phyloP scores from a whole-genome alignment of 768 basidiomycete genomes.

The Daedaleopsis sinensis region DNA sequence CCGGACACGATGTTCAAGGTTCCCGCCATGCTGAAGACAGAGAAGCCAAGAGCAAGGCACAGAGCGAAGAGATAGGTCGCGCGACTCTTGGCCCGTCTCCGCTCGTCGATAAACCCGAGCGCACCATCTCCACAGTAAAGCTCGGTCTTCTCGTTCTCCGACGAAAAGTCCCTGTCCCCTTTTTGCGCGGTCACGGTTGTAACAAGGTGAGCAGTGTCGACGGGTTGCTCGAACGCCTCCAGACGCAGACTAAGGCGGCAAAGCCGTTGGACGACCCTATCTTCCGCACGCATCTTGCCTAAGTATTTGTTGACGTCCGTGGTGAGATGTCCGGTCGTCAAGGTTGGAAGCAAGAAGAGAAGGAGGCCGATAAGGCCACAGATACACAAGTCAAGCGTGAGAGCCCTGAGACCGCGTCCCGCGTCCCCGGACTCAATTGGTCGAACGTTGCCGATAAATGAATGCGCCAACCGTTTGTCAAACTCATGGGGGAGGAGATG shows the following conservation, averaged over 20 bases:
- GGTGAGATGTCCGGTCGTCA: too few relatives aligned
- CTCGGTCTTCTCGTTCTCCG: neutral
- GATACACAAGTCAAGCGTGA: too few relatives aligned
- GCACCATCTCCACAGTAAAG: neutral
- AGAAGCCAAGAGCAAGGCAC: neutral
- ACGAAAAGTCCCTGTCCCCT: neutral
- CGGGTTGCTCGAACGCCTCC: neutral
- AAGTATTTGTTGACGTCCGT: neutral
- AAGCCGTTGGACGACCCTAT: neutral
- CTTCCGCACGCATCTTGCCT: neutral
- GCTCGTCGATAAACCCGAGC: neutral
- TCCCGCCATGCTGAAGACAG: slow-evolving; percentile 1
- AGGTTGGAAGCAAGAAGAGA: too few relatives aligned
- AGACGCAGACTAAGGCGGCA: neutral
- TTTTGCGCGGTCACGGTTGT: neutral
- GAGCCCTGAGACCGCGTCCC: too few relatives aligned
- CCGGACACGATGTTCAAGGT: neutral
- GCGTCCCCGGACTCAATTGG: too few relatives aligned
- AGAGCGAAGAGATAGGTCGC: neutral
- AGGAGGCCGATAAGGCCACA: too few relatives aligned
- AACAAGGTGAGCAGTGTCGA: neutral
- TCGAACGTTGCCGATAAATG: too few relatives aligned
- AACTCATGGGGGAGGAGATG: too few relatives aligned
- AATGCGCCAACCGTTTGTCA: too few relatives aligned
- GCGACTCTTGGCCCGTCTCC: neutral